phyloP scores from a whole-genome alignment of 371 early-diverging fungal species.

The Chytridium lagenaria region DNA sequence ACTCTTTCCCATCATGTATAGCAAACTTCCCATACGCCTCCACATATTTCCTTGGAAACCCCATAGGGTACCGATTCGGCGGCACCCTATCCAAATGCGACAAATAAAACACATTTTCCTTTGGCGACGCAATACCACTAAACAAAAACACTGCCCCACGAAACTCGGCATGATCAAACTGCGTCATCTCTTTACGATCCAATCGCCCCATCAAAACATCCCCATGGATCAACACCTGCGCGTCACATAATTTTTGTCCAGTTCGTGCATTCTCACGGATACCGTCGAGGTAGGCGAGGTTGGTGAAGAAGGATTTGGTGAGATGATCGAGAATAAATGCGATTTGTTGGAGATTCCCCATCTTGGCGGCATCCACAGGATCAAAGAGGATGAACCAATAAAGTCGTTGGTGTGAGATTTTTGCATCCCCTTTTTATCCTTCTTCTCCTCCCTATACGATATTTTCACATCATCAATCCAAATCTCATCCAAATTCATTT shows the following conservation, averaged over 20 bases:
- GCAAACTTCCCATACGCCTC: not conserved
- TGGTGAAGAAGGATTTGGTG: not conserved
- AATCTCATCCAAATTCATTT: no score
- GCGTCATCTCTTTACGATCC: not conserved
- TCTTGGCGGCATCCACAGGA: not conserved
- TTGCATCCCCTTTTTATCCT: not conserved
- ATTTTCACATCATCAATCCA: no score
- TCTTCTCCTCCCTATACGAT: no score
- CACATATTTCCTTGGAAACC: not conserved
- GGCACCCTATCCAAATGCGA: not conserved
- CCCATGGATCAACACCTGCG: not conserved
- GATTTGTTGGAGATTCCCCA: not conserved
- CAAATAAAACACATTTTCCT: not conserved
- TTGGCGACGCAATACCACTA: not conserved
- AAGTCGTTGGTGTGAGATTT: not conserved
- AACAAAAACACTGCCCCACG: not conserved
- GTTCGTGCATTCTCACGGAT: not conserved
- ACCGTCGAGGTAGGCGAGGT: not conserved
- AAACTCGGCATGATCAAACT: not conserved
- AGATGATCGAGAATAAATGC: not conserved
- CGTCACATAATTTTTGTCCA: no score
- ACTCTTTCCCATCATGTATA: no score
- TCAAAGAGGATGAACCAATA: not conserved
- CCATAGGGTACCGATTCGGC: not conserved
- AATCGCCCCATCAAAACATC: not conserved